Conservation (phyloP, 2,329 filamentous ascomycete species). For the Aureobasidium sp. region DNA sequence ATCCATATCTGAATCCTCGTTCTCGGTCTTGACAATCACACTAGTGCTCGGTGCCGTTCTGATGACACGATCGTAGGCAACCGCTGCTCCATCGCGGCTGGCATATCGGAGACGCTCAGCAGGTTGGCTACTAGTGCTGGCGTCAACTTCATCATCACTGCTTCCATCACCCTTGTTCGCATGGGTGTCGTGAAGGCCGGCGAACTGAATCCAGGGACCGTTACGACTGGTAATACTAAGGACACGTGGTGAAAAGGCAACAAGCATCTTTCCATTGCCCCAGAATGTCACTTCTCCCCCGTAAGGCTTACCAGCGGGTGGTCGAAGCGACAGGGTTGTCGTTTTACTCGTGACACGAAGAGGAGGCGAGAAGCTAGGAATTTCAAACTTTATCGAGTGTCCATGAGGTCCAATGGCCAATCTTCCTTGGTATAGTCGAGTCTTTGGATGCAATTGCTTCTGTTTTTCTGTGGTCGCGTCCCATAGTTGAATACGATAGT, state of each 20-base stretch:
- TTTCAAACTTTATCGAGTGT: background rate
- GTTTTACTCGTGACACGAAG: background rate
- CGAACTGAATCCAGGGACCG: too few relatives aligned
- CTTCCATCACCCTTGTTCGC: too few relatives aligned
- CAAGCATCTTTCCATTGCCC: background rate
- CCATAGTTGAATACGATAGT: too few relatives aligned
- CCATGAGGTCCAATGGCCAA: background rate
- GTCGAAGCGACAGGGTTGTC: too few relatives aligned
- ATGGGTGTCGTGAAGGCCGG: too few relatives aligned
- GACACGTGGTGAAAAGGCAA: too few relatives aligned
- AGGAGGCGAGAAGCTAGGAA: background rate
- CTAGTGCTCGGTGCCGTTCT: background rate
- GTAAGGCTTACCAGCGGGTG: conserved; percentile 38
- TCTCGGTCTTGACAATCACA: background rate
- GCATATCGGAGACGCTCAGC: too few relatives aligned
- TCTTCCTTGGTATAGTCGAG: background rate
- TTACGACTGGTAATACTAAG: too few relatives aligned
- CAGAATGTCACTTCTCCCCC: conserved; percentile 45
- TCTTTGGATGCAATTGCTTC: background rate
- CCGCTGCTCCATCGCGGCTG: too few relatives aligned
- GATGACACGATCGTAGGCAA: background rate
- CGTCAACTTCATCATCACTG: too few relatives aligned
- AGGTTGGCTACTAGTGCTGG: too few relatives aligned
- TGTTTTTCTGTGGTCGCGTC: too few relatives aligned
- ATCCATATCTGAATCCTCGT: background rate